Conservation (phyloP, 75 land plant genomes). For the Ceratopteris richardii region DNA sequence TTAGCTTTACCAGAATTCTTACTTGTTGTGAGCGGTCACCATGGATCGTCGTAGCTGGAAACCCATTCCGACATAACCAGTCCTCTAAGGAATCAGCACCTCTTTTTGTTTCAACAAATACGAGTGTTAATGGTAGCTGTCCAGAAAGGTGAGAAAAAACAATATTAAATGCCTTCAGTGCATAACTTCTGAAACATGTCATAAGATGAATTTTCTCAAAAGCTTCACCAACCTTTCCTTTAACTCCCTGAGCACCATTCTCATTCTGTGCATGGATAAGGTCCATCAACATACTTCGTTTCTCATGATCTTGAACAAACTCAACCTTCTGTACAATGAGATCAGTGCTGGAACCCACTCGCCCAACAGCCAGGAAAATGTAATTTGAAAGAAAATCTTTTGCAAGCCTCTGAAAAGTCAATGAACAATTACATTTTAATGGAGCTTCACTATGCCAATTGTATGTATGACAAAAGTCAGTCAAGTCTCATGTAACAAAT, state of each 20-base stretch:
- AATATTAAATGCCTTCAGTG: too few relatives aligned
- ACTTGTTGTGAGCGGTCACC: slow-evolving; percentile 87
- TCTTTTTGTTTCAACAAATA: slow-evolving; percentile 95
- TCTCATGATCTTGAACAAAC: slow-evolving; percentile 68
- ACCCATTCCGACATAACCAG: slow-evolving; percentile 66
- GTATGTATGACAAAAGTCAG: too few relatives aligned
- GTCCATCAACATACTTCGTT: slow-evolving; percentile 82
- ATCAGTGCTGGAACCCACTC: slow-evolving; percentile 97
- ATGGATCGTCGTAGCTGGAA: slow-evolving; percentile 90
- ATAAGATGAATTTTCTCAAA: too few relatives aligned
- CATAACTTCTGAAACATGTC: too few relatives aligned
- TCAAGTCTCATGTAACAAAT: too few relatives aligned
- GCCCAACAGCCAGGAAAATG: slow-evolving; percentile 88
- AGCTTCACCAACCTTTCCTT: slow-evolving; percentile 77
- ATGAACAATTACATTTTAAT: slow-evolving; percentile 2
- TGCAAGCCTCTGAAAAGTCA: slow-evolving; percentile 65
- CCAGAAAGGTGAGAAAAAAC: not conserved
- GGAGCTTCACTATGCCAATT: too few relatives aligned
- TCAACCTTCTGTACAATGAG: slow-evolving; percentile 90
- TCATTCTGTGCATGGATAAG: slow-evolving; percentile 76
- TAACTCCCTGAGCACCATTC: slow-evolving; percentile 45
- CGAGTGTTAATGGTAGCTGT: slow-evolving; percentile 80
- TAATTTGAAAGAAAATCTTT: slow-evolving; percentile 76
- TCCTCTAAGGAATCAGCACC: slow-evolving; percentile 91
- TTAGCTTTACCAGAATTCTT: too few relatives aligned